Percentiles rank a stretch among this genome's conserved stretches.
Evolutionary conservation across 495 filamentous ascomycete genomes (phyloP).

Genomic region (Pyrenopolyporus hunteri): DNA sequence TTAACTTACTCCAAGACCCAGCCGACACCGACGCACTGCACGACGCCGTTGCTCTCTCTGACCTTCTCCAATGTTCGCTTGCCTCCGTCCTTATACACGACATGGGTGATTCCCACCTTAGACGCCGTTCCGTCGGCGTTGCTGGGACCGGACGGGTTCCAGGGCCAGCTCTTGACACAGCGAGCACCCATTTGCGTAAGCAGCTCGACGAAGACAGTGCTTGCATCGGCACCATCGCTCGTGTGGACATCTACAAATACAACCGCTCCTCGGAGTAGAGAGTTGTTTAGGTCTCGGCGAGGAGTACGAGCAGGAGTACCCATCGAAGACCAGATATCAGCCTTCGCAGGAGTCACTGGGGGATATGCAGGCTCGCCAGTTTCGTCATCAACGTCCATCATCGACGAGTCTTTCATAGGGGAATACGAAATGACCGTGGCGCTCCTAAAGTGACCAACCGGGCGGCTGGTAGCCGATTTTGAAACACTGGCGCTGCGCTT

Average conservation of each 20-base stretch:
- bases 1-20: slow-evolving; percentile 84
- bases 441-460: slow-evolving; percentile 42
- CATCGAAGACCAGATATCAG: slow-evolving; percentile 55
- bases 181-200: slow-evolving; percentile 84
- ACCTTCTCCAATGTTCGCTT: slow-evolving; percentile 89
- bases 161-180: slow-evolving; percentile 82
- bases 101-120: slow-evolving; percentile 88
- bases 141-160: slow-evolving; percentile 65
- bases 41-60: slow-evolving; percentile 70
- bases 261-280: slow-evolving; percentile 71
- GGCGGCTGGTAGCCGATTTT: slow-evolving; percentile 47
- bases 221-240: slow-evolving; percentile 84
- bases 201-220: slow-evolving; percentile 80
- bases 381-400: slow-evolving; percentile 27
- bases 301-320: slow-evolving; percentile 63
- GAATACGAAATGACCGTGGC: slow-evolving; percentile 54
- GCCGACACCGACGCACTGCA: slow-evolving; percentile 82
- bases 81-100: slow-evolving; percentile 93
- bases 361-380: slow-evolving; percentile 25
- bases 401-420: slow-evolving; percentile 44
- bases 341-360: slow-evolving; percentile 46
- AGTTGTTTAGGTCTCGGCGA: slow-evolving; percentile 55
- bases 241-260: slow-evolving; percentile 96
- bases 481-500: slow-evolving; percentile 62
- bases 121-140: slow-evolving; percentile 44